Evolutionary conservation across 352 stramenopile genomes (phyloP), one percentile per base, ranked within the genome.

Genomic region (Aphanomyces astaci): DNA sequence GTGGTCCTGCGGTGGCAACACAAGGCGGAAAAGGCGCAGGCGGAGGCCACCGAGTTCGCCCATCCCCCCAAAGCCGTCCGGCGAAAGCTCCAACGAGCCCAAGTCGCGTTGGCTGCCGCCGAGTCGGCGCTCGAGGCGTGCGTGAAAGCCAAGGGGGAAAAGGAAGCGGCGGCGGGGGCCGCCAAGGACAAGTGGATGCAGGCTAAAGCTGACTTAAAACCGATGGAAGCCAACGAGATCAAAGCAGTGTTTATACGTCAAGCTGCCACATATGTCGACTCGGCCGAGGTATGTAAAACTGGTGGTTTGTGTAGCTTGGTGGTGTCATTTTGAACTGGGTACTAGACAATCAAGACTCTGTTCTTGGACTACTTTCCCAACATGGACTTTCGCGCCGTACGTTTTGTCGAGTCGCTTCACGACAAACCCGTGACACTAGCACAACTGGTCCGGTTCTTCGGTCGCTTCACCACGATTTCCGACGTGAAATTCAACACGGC

Each of bases 391-490:
- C 82, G 84, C 27, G 83, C 85, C 1, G 62, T 83, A 43, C 64
- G 75, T 17, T 92, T 94, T 64, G 76, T 81, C 0, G 69, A 66
- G 1, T 70, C 79, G 25, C 31, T 94, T 0, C 75, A 78, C 2
- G 74, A 79, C 27, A 73, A 72, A 1, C 63, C 72, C 53, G 75
- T 92, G 53, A 86, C 80, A 11, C 77, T 53, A 28, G 88, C 79
- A 73, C 83, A 92, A 46, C 74, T 94, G 1, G 65, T 83, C n/a
- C 72, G 68, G 13, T 92, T 94, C 56, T 88, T 94, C 33, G 63
- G 76, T 2, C 33, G 60, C 3, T 65, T 84, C 64, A 72, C 56
- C 22, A 90, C 80, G 3, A 75, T 89, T 15, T 78, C 78, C 0
- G 76, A 86, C 22, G 78, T 92, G 17, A 91, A 91, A 59, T 49